phyloP scores from a whole-genome alignment of 1,284 basidiomycete species.

The Pholiota adiposa region DNA sequence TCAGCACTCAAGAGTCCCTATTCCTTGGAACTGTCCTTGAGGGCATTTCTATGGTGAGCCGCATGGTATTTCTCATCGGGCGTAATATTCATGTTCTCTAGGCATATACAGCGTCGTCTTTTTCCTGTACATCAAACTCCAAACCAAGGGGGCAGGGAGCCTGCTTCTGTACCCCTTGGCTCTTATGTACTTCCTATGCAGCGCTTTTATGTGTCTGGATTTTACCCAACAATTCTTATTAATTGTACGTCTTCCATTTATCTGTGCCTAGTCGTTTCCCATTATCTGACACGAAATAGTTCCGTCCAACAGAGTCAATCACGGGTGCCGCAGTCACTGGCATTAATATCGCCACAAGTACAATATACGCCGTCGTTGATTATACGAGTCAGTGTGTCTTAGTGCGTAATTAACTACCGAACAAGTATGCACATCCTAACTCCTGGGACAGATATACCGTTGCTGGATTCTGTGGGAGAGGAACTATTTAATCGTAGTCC shows the following conservation, averaged over 20 bases:
- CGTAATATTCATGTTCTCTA: not conserved
- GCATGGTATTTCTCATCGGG: not conserved
- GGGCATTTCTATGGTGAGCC: conserved; percentile 14
- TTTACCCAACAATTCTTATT: conserved; percentile 10
- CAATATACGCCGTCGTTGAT: conserved; percentile 9
- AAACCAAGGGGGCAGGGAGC: not conserved
- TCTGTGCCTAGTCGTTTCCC: not conserved
- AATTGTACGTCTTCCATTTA: not conserved
- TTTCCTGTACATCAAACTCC: conserved; percentile 1
- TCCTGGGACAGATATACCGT: conserved; percentile 10
- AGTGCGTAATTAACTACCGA: not conserved
- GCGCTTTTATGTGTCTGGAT: conserved; percentile 5
- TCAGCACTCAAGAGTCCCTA: conserved; percentile 3
- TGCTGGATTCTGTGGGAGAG: conserved; percentile 19
- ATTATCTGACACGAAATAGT: not conserved
- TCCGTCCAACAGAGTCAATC: not conserved
- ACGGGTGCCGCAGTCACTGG: not conserved
- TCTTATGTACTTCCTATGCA: conserved; percentile 8
- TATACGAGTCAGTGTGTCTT: conserved; percentile 9
- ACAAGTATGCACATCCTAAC: no score
- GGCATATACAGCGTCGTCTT: conserved; percentile 12
- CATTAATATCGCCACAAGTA: conserved; percentile 7
- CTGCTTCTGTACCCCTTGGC: conserved; percentile 4
- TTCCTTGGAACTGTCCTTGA: conserved; percentile 7
- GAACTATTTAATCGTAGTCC: not conserved